These are phyloP conservation scores for Vigna angularis DNA, from an alignment of 306 rosid species.

Conservation along the genomic window DNA sequence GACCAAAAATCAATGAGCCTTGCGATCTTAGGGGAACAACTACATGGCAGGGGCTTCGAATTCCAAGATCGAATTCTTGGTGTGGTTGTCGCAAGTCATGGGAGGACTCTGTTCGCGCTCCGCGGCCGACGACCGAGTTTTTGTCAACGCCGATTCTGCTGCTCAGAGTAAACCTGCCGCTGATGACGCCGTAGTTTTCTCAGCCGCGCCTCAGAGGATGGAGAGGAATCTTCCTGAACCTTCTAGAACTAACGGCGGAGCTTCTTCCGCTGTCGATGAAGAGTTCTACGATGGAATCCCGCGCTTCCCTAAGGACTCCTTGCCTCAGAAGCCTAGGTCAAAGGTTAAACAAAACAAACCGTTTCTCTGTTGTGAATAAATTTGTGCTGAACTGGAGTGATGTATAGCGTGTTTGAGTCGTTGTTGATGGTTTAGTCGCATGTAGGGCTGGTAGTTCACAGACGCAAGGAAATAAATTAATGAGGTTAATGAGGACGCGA, in stretches of 20 bases:
- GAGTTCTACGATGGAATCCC: constrained; percentile 86
- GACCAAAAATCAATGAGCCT: not conserved
- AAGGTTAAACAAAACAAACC: constrained; percentile 24
- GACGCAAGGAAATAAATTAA: not conserved
- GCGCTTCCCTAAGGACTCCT: constrained; percentile 45
- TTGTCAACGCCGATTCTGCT: constrained; percentile 17
- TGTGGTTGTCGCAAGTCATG: constrained; percentile 50
- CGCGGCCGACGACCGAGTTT: constrained; percentile 38
- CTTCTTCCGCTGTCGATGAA: constrained; percentile 39
- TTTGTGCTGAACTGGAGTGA: not conserved
- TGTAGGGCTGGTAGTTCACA: not conserved
- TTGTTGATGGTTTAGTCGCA: not conserved
- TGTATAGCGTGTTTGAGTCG: too few species aligned
- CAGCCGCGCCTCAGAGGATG: constrained; percentile 41
- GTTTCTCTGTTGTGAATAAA: not conserved
- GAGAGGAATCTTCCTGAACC: constrained; percentile 44
- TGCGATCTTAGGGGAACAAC: not conserved
- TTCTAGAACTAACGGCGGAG: constrained; percentile 4
- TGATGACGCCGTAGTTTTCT: constrained; percentile 8
- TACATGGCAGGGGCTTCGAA: constrained; percentile 29
- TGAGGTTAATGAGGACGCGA: not conserved
- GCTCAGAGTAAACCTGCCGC: not conserved
- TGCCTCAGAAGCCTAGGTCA: constrained; percentile 57
- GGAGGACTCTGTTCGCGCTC: constrained; percentile 70
- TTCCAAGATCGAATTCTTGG: constrained; percentile 42